Percentiles rank a stretch among this genome's conserved stretches.
These are phyloP conservation scores for Rubus parviflorus DNA, from an alignment of 306 rosid species.

Conservation along the genomic window DNA sequence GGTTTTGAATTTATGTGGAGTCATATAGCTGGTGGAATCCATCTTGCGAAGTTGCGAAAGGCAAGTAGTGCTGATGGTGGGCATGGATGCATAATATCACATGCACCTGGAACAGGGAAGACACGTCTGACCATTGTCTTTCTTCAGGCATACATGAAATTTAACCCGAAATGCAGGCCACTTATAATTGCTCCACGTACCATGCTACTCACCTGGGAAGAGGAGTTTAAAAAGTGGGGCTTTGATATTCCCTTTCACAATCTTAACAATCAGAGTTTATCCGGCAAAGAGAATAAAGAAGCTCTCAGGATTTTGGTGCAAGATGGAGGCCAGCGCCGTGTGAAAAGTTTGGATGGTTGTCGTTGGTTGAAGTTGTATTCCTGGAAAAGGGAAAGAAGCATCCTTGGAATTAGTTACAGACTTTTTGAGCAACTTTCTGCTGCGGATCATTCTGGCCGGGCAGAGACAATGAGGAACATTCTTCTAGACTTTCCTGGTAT, in stretches of 20 bases:
- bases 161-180: conserved; percentile 49
- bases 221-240: conserved; percentile 67
- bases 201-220: conserved; percentile 80
- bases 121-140: conserved; percentile 62
- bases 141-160: conserved; percentile 49
- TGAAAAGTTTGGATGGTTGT: neutral
- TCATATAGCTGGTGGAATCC: conserved; percentile 62
- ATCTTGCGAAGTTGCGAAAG: conserved; percentile 34
- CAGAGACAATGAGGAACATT: conserved; percentile 19
- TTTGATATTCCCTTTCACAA: conserved; percentile 66
- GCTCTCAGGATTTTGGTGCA: conserved; percentile 19
- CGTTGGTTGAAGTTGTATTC: conserved; percentile 48
- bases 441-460: neutral
- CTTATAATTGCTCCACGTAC: conserved; percentile 63
- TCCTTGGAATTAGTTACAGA: conserved; percentile 56
- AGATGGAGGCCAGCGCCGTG: neutral
- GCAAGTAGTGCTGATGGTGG: conserved; percentile 26
- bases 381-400: conserved; percentile 49
- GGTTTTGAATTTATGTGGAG: conserved; percentile 78
- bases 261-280: conserved; percentile 40
- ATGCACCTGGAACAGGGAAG: conserved; percentile 88
- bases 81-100: conserved; percentile 70
- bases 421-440: conserved; percentile 46
- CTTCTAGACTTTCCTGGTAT: conserved; percentile 53
- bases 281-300: conserved; percentile 36